A percentile compares a stretch with the other conserved stretches of the same genome.
Evolutionary conservation across 352 stramenopile species (phyloP).

Genomic region (Peronospora belbahrii): DNA sequence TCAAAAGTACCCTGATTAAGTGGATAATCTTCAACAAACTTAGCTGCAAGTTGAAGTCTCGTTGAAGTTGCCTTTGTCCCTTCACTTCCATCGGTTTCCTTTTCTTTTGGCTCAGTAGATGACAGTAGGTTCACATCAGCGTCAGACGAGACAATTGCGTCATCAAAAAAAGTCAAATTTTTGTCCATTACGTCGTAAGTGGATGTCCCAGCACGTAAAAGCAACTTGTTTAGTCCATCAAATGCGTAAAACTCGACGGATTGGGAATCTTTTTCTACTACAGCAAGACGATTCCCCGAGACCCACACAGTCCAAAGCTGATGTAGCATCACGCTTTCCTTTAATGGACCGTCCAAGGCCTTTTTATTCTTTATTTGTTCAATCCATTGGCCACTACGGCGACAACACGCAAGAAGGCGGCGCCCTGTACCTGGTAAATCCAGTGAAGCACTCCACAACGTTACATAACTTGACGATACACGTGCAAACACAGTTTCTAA

Average conservation of each 20-base stretch:
- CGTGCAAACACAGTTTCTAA: conserved; percentile 45
- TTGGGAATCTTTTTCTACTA: conserved; percentile 51
- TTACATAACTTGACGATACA: conserved; percentile 34
- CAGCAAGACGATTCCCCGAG: conserved; percentile 42
- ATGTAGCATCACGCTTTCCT: conserved; percentile 20
- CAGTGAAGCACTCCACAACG: conserved; percentile 40
- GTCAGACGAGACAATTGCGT: conserved; percentile 2
- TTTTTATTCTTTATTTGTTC: conserved; percentile 4
- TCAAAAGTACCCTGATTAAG: conserved; percentile 46
- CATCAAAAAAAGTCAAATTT: neutral
- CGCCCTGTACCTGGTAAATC: conserved; percentile 24
- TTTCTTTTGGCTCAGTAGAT: conserved; percentile 10
- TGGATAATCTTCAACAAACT: conserved; percentile 45
- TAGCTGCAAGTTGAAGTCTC: conserved; percentile 17
- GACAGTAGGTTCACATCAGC: conserved; percentile 18
- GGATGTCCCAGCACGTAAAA: conserved; percentile 10
- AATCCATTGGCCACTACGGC: conserved; percentile 24
- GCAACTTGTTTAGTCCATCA: conserved; percentile 32
- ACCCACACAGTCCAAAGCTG: conserved; percentile 53
- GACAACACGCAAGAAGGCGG: conserved; percentile 32
- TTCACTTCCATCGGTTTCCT: conserved; percentile 8
- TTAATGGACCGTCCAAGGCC: neutral
- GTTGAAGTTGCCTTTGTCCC: conserved; percentile 6
- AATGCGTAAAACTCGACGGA: conserved; percentile 69
- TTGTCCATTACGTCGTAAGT: neutral